phyloP scores from a whole-genome alignment of 2,329 filamentous ascomycete genomes.

The Lasiodiplodia citricola region DNA sequence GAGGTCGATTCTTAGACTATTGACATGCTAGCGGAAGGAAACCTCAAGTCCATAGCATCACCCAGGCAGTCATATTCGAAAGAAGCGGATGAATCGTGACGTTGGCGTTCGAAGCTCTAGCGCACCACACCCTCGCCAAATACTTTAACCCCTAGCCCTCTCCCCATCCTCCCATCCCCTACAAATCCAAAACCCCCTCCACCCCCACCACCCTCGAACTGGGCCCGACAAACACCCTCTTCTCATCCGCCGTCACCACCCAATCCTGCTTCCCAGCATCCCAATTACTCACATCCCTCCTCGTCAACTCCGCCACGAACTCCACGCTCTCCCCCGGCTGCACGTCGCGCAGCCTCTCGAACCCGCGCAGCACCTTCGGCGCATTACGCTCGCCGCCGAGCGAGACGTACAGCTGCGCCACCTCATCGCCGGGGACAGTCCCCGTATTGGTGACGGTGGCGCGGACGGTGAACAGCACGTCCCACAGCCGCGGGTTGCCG shows the following conservation, averaged over 20 bases:
- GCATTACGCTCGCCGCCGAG: slow-evolving; percentile 69
- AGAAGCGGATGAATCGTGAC: no score
- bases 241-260: slow-evolving; percentile 65
- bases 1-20: no score
- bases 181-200: slow-evolving; percentile 36
- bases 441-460: slow-evolving; percentile 77
- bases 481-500: slow-evolving; percentile 69
- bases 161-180: no score
- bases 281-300: slow-evolving; percentile 89
- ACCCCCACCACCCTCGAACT: slow-evolving; percentile 64
- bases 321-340: slow-evolving; percentile 67
- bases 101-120: no score
- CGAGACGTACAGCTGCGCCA: slow-evolving; percentile 76
- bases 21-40: no score
- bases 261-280: slow-evolving; percentile 81
- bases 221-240: slow-evolving; percentile 65
- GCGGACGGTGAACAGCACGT: slow-evolving; percentile 71
- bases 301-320: slow-evolving; percentile 72
- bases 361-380: slow-evolving; percentile 69
- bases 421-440: slow-evolving; percentile 66
- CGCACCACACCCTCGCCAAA: no score
- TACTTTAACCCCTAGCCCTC: no score
- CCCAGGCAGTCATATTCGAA: no score
- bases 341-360: slow-evolving; percentile 70
- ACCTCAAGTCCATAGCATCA: no score